Evolutionary conservation across 352 stramenopile species (phyloP).

Genomic region (Phytophthora macrochlamydospora): DNA sequence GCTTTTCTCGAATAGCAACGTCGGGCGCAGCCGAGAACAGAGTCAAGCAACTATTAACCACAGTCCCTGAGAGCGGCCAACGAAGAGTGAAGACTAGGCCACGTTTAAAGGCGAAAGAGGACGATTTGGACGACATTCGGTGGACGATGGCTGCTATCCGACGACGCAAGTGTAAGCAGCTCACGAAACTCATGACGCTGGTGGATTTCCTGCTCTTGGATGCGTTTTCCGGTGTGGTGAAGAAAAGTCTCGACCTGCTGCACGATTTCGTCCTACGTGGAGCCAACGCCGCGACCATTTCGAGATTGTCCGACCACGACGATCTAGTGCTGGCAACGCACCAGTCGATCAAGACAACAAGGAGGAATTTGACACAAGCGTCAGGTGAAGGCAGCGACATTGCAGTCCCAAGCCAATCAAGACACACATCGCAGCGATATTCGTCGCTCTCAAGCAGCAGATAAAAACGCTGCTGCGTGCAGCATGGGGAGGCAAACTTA

Average conservation of each 20-base stretch:
- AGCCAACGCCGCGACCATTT: constrained; percentile 45
- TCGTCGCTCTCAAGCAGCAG: constrained; percentile 42
- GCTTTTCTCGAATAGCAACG: constrained; percentile 8
- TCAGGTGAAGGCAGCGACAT: constrained; percentile 12
- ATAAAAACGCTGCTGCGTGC: constrained; percentile 51
- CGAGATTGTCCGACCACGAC: constrained; percentile 30
- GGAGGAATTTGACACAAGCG: constrained; percentile 11
- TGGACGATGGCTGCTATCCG: constrained; percentile 78
- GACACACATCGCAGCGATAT: background rate
- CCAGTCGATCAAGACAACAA: background rate
- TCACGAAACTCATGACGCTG: constrained; percentile 59
- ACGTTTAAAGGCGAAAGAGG: background rate
- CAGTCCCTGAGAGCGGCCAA: constrained; percentile 1
- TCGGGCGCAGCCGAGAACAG: constrained; percentile 22
- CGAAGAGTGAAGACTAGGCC: constrained; percentile 18
- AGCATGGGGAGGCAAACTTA: constrained; percentile 45
- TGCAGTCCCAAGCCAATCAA: background rate
- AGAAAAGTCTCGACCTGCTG: constrained; percentile 52
- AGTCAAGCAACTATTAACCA: constrained; percentile 19
- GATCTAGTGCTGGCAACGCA: constrained; percentile 23
- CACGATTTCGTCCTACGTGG: constrained; percentile 45
- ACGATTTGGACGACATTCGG: constrained; percentile 55
- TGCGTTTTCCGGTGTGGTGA: constrained; percentile 34
- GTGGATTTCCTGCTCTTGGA: constrained; percentile 70
- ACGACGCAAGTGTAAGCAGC: constrained; percentile 54